Evolutionary conservation across 163 green algal species (phyloP), one percentile per base, ranked within the genome.

Genomic region (Scenedesmus sp.): DNA sequence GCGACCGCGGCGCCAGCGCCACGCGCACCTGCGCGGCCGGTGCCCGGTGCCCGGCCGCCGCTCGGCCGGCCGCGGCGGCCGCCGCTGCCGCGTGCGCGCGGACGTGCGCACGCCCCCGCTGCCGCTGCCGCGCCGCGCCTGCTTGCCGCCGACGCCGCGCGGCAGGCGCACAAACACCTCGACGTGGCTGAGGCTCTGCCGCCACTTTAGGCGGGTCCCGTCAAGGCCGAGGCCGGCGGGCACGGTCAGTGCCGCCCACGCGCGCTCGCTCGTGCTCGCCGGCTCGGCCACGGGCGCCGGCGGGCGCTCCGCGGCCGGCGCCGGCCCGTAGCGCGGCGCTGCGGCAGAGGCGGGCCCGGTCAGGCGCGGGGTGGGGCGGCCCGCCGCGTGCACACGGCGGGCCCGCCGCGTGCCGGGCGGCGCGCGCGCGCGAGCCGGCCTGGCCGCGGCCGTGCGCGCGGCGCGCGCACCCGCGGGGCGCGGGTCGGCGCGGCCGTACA

Each of bases 401-500:
- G 39, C 39, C 10, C 7, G 39, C 39, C 10, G 39, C 39, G 7
- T 47, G 39, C 7, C 39, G 6, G 39, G 39, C 39, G 7, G 10
- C 10, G 39, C 39, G 7, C 39, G 39, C 39, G 7, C 7, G 7
- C 39, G 10, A 10, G 7, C 6, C 10, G 39, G 7, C 7, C 6
- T 47, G 7, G 39, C 6, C 39, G 7, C 39, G 10, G 39, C 39
- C 6, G 7, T 6, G 7, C 39, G 10, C 39, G 7, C 39, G 10
- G 39, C 39, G 10, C 39, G 10, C 57, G 13, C 5, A 65, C 57
- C 57, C 45, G 28, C 57, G 0, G 94, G 93, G 48, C 87, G 91
- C 20, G 95, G 94, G 39, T 96, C 87, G 28, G 93, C 60, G 0
- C 86, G 78, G 44, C 93, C 92, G 76, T 97, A 98, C 95, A 98